A percentile compares a stretch with the other conserved stretches of the same genome.
Evolutionary conservation across 2,329 filamentous ascomycete genomes (phyloP).

Genomic region (Ophiocordyceps robertsii): DNA sequence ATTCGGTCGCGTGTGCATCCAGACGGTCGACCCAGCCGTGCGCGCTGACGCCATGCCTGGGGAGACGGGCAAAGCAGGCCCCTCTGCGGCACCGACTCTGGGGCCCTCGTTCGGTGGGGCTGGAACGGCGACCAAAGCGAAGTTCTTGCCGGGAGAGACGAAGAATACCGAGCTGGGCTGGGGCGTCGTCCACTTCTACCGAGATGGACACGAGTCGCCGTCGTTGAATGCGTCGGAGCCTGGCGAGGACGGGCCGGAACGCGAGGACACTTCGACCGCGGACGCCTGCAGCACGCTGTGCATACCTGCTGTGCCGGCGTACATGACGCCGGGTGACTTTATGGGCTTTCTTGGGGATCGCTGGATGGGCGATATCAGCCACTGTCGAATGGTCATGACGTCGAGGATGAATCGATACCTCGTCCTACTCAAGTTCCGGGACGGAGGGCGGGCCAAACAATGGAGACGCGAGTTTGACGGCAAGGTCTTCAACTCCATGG

Average conservation of each 20-base stretch:
- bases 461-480: conserved; percentile 88
- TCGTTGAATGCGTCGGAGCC: conserved; percentile 26
- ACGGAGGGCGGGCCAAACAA: conserved; percentile 55
- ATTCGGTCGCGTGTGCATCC: conserved; percentile 64
- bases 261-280: conserved; percentile 14
- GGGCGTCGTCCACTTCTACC: conserved; percentile 89
- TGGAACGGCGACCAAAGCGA: conserved; percentile 70
- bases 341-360: conserved; percentile 82
- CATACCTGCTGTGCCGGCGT: conserved; percentile 87
- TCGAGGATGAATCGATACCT: conserved; percentile 83
- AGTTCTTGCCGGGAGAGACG: conserved; percentile 57
- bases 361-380: conserved; percentile 75
- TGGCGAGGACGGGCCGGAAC: conserved; percentile 12
- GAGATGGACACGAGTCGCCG: conserved; percentile 64
- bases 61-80: conserved; percentile 25
- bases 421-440: conserved; percentile 87
- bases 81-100: conserved; percentile 36
- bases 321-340: conserved; percentile 83
- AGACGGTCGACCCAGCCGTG: conserved; percentile 58
- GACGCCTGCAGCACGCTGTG: conserved; percentile 77
- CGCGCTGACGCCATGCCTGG: conserved; percentile 18
- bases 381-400: conserved; percentile 90
- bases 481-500: conserved; percentile 82
- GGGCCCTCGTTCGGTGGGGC: conserved; percentile 42
- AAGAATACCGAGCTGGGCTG: conserved; percentile 70